Evolutionary conservation across 352 stramenopile species (phyloP).

Genomic region (Pythium oligandrum): DNA sequence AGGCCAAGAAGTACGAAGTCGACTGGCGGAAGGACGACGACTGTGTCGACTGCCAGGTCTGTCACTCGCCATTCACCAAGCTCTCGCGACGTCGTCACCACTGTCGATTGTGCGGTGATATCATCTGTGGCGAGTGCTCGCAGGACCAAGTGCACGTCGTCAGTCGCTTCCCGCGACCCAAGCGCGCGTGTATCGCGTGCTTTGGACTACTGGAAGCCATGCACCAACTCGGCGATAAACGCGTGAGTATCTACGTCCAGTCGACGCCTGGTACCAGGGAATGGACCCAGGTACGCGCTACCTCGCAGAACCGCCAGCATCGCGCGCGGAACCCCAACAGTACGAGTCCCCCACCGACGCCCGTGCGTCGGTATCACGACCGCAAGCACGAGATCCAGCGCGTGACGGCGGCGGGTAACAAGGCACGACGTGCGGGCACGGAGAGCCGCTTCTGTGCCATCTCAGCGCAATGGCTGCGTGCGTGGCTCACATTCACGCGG

Average conservation of each 20-base stretch:
- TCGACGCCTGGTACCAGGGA: conserved; percentile 17
- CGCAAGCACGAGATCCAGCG: conserved; percentile 59
- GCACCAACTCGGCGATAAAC: conserved; percentile 35
- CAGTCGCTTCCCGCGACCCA: conserved; percentile 42
- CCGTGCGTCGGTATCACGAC: conserved; percentile 47
- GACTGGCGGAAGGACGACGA: conserved; percentile 60
- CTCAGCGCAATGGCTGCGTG: conserved; percentile 46
- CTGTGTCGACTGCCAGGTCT: conserved; percentile 57
- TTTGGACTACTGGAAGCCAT: conserved; percentile 55
- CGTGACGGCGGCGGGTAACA: conserved; percentile 59
- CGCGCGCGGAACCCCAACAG: background rate
- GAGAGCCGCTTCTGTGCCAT: conserved; percentile 60
- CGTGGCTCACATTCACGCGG: conserved; percentile 60
- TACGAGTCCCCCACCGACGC: conserved; percentile 7
- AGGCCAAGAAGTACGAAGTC: conserved; percentile 63
- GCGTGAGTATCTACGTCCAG: conserved; percentile 30
- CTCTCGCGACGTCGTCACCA: conserved; percentile 71
- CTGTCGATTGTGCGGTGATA: conserved; percentile 71
- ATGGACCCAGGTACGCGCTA: conserved; percentile 14
- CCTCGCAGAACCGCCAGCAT: conserved; percentile 3
- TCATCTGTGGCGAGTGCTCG: conserved; percentile 74
- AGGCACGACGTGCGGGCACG: conserved; percentile 42
- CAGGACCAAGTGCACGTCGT: conserved; percentile 52
- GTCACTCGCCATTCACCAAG: conserved; percentile 67
- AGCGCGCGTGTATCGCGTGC: conserved; percentile 58